Conservation (phyloP, 2,329 filamentous ascomycete genomes). For the Neurospora crassa region DNA sequence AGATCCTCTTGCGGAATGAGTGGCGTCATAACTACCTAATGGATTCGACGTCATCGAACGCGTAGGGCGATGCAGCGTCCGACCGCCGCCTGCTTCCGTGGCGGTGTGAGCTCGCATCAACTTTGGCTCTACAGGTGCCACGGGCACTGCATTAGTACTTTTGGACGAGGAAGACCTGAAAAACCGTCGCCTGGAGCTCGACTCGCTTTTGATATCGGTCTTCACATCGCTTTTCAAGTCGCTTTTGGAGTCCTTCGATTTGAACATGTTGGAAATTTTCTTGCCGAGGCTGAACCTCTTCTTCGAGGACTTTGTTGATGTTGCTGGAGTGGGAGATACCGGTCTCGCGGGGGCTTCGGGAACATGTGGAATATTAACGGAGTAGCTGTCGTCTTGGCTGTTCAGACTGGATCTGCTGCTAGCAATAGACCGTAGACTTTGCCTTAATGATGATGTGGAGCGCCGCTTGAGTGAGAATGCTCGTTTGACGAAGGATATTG, state of each 20-base stretch:
- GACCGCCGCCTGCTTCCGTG: not conserved
- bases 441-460: not conserved
- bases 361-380: not conserved
- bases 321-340: not conserved
- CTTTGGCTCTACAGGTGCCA: not conserved
- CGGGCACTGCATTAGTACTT: not conserved
- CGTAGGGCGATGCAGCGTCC: not conserved
- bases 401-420: not conserved
- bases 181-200: not conserved
- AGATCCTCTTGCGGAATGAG: not conserved
- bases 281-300: not conserved
- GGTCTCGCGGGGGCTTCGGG: not conserved
- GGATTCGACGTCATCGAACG: not conserved
- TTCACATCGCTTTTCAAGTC: not conserved
- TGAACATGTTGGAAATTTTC: not conserved
- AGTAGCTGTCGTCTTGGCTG: not conserved
- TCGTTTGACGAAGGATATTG: not conserved
- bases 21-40: not conserved
- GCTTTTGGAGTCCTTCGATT: not conserved
- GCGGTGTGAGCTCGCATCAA: not conserved
- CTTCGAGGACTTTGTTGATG: not conserved
- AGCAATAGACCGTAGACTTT: not conserved
- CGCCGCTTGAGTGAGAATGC: conserved; percentile 3
- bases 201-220: not conserved
- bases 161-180: not conserved